Evolutionary conservation across 1,139 yeast genomes (phyloP), one percentile per base, ranked within the genome.

Genomic region (Sugiyamaella grinbergsii): DNA sequence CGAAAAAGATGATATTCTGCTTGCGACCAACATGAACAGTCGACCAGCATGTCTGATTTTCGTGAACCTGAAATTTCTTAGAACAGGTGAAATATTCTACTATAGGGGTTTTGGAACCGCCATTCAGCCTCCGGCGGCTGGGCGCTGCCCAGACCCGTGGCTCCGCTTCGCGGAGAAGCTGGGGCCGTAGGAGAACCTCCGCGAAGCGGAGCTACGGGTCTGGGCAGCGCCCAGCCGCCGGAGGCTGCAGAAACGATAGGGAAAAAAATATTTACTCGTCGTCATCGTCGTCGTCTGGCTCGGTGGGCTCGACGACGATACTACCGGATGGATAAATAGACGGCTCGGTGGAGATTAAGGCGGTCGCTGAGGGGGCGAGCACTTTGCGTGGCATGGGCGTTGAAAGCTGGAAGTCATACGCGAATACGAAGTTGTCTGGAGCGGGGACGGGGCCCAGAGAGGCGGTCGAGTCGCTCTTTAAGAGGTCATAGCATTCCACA

Each of bases 321-420:
- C 77, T 81, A 2, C 88, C 90, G 50, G 75, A 79, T 4, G 89
- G 89, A 71, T 73, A 81, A 3, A 83, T 68, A 5, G 71, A 64
- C 11, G 67, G 63, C 48, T 73, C 77, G 31, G 79, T 77, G 18
- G 63, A 59, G 13, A 83, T 71, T 4, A 49, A 32, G 22, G 54
- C 51, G 0, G 61, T 61, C 2, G 58, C 47, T 6, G 65, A 61
- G 7, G 65, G 64, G 1, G 62, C 65, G n/a, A 82, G 58, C 38
- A 74, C 73, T 32, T 64, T 67, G 43, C 85, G 74, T 5, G 88
- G 87, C 67, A 79, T 76, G 1, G 83, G 80, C n/a, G 81, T 74
- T 49, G 72, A 69, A 52, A 82, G 66, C 54, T 70, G 70, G 66
- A 82, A 80, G 1, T 60, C 56, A 62, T 72, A 81, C 13, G 64